Conservation (phyloP, 352 stramenopile genomes). For the Thalassiosira pacifica region DNA sequence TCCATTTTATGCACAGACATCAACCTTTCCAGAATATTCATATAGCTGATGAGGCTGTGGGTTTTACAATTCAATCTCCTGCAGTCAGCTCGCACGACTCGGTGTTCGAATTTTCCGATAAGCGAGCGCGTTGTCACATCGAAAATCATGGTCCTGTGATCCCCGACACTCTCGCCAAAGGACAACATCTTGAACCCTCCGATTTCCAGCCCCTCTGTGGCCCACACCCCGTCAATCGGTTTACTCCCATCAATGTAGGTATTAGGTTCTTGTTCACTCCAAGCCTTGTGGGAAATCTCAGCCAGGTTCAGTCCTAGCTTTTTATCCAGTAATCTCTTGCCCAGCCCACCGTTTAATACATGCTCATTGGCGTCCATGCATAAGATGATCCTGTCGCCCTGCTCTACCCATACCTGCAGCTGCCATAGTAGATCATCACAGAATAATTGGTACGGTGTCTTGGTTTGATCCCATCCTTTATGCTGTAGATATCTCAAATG, state of each 20-base stretch:
- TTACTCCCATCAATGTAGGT: constrained; percentile 24
- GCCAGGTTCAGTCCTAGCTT: not conserved
- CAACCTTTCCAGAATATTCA: not conserved
- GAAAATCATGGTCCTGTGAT: constrained; percentile 45
- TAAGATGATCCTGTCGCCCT: constrained; percentile 42
- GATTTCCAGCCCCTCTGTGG: constrained; percentile 15
- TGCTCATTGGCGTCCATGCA: constrained; percentile 56
- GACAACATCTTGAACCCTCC: constrained; percentile 16
- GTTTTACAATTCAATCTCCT: constrained; percentile 18
- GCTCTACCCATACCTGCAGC: constrained; percentile 9
- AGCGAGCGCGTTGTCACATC: constrained; percentile 33
- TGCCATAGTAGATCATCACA: constrained; percentile 29
- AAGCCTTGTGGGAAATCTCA: constrained; percentile 17
- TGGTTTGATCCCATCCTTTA: not conserved
- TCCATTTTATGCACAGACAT: constrained; percentile 13
- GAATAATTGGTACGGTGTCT: constrained; percentile 30
- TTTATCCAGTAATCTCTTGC: not conserved
- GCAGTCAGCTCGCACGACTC: constrained; percentile 11
- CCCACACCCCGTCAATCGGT: constrained; percentile 41
- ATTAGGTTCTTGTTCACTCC: constrained; percentile 9
- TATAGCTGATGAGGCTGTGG: not conserved
- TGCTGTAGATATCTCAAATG: constrained; percentile 34
- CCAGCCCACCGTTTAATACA: constrained; percentile 20
- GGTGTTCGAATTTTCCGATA: constrained; percentile 13
- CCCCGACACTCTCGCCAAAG: constrained; percentile 10